These are phyloP conservation scores for Tagetes patula DNA, from an alignment of 129 eudicot genomes.

Conservation along the genomic window DNA sequence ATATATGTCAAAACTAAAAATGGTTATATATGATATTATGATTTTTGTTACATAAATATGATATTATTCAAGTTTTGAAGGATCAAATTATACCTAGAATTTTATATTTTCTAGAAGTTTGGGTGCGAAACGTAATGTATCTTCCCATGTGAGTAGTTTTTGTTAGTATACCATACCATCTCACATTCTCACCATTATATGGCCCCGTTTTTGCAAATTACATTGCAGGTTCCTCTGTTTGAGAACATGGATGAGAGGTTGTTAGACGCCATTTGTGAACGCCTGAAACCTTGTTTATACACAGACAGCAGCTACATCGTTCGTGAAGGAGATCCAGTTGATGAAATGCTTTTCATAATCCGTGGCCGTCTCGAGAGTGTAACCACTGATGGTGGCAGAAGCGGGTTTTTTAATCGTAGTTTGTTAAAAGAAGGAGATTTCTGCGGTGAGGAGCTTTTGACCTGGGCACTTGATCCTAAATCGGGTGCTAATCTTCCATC, in stretches of 20 bases:
- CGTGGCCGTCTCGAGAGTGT: conserved; percentile 94
- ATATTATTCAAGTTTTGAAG: not conserved
- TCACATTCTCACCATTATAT: conserved; percentile 8
- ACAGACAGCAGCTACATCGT: conserved; percentile 78
- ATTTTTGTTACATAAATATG: not conserved
- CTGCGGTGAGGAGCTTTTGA: conserved; percentile 97
- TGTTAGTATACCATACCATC: not conserved
- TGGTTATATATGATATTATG: too few relatives aligned
- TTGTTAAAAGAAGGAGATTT: conserved; percentile 85
- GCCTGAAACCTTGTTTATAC: conserved; percentile 85
- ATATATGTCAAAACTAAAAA: not conserved
- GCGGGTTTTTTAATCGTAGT: conserved; percentile 88
- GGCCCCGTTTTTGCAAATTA: not conserved
- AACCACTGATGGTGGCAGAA: conserved; percentile 91
- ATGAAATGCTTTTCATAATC: conserved; percentile 94
- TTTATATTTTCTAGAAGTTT: too few relatives aligned
- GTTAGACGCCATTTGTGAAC: conserved; percentile 92
- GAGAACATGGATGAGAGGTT: conserved; percentile 92
- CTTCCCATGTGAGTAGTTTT: too few relatives aligned
- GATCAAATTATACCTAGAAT: not conserved
- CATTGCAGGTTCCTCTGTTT: conserved; percentile 82
- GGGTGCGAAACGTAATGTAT: too few relatives aligned
- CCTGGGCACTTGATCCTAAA: conserved; percentile 93
- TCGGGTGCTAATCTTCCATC: conserved; percentile 82
- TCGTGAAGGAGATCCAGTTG: conserved; percentile 96